phyloP scores from a whole-genome alignment of 163 green algal genomes.

The Chlamydomonas reinhardtii region DNA sequence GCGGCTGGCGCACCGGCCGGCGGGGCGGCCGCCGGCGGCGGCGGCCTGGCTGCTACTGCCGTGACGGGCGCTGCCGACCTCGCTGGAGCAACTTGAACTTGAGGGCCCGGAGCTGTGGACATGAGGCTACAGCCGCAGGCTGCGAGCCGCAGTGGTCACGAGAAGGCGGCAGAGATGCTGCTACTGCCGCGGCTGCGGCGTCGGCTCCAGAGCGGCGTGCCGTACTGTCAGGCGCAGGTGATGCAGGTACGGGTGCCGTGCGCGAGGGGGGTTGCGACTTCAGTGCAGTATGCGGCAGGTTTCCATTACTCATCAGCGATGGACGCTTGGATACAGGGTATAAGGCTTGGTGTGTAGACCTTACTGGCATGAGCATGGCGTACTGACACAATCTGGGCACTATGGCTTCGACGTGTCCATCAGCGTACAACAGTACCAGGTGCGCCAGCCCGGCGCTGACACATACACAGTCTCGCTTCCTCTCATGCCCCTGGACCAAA shows the following conservation, averaged over 20 bases:
- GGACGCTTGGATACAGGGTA: no score
- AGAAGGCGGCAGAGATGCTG: not conserved
- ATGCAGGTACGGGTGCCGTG: constrained; percentile 22
- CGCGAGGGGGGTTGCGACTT: not conserved
- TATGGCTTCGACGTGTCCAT: no score
- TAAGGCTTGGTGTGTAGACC: no score
- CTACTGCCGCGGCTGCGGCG: not conserved
- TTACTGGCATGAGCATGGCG: no score
- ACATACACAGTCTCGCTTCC: no score
- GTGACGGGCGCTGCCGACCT: not conserved
- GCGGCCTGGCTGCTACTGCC: not conserved
- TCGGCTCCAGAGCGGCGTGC: not conserved
- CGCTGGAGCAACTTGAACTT: not conserved
- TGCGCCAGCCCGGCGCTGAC: no score
- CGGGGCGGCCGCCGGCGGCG: not conserved
- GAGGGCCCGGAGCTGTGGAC: constrained; percentile 9
- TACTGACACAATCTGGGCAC: no score
- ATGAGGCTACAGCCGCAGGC: not conserved
- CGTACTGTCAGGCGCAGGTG: constrained; percentile 9
- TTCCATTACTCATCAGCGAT: no score
- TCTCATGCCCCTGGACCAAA: no score
- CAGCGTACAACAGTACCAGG: no score
- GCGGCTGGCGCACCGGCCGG: constrained; percentile 49
- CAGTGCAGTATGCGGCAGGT: no score
- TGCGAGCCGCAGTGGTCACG: not conserved